Percentiles rank a stretch among this genome's conserved stretches.
Evolutionary conservation across 2,329 filamentous ascomycete species (phyloP).

Genomic region (Pseudopyricularia javanii): DNA sequence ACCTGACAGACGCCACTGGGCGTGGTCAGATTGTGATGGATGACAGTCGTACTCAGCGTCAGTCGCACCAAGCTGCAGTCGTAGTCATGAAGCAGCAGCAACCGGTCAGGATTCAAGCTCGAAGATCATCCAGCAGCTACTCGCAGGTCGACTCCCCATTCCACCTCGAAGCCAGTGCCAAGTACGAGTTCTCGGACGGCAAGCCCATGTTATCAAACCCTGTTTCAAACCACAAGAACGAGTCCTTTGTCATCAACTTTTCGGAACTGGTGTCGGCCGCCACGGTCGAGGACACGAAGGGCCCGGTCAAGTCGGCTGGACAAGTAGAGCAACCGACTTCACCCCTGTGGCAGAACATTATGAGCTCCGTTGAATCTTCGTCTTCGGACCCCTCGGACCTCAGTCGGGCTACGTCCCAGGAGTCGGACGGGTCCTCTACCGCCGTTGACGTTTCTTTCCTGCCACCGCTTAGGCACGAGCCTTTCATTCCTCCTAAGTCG

Average conservation of each 20-base stretch:
- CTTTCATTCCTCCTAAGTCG: slow-evolving; percentile 17
- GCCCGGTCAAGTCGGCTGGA: not conserved
- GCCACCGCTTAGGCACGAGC: slow-evolving; percentile 25
- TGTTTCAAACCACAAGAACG: not conserved
- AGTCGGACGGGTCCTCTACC: not conserved
- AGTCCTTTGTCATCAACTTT: not conserved
- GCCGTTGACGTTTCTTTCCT: slow-evolving; percentile 17
- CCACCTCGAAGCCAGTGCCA: not conserved
- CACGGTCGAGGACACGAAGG: not conserved
- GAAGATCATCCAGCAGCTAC: slow-evolving; percentile 1
- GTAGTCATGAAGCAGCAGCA: slow-evolving; percentile 1
- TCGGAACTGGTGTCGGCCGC: not conserved
- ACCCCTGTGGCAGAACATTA: not conserved
- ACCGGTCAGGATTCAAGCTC: not conserved
- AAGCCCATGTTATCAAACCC: not conserved
- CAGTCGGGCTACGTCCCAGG: not conserved
- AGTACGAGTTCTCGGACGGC: not conserved
- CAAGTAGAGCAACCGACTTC: not conserved
- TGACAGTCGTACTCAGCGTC: not conserved
- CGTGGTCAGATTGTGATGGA: not conserved
- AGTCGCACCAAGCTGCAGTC: not conserved
- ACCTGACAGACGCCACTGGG: slow-evolving; percentile 1
- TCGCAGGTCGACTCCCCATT: not conserved
- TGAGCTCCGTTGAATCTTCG: not conserved
- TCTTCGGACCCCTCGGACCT: not conserved